A percentile compares a stretch with the other conserved stretches of the same genome.
phyloP scores from a whole-genome alignment of 73 alveolate species.

The Tetrahymena borealis region DNA sequence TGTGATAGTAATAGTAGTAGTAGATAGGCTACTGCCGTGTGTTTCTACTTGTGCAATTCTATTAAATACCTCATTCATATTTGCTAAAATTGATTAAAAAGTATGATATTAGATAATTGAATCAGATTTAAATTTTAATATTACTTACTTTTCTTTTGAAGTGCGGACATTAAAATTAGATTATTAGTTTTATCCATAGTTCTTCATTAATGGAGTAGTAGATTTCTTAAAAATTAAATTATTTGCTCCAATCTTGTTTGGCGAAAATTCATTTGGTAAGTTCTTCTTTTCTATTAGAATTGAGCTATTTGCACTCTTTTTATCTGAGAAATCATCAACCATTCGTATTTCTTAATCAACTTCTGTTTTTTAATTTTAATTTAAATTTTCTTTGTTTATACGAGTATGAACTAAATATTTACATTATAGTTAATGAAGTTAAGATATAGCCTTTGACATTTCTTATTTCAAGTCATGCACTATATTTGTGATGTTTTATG shows the following conservation, averaged over 20 bases:
- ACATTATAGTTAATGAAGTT: constrained; percentile 23
- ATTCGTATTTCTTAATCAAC: not conserved
- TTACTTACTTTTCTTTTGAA: not conserved
- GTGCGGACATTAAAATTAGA: not conserved
- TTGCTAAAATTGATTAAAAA: too few relatives aligned
- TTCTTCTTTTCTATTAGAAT: not conserved
- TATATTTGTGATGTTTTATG: constrained; percentile 18
- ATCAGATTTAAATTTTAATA: not conserved
- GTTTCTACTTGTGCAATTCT: too few relatives aligned
- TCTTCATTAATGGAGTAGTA: not conserved
- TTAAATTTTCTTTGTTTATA: not conserved
- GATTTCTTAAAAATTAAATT: not conserved
- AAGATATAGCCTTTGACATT: constrained; percentile 38
- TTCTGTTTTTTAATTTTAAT: not conserved
- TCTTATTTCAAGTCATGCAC: constrained; percentile 39
- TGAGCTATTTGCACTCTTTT: not conserved
- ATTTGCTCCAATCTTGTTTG: not conserved
- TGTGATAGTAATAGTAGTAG: too few relatives aligned
- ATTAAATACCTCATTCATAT: too few relatives aligned
- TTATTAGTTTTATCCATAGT: not conserved
- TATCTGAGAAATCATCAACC: not conserved
- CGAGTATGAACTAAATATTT: not conserved
- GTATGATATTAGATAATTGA: too few relatives aligned
- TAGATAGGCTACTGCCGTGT: too few relatives aligned
- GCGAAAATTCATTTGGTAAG: not conserved